Evolutionary conservation across 805 yeast species (phyloP).

Genomic region (Ogataea minuta): DNA sequence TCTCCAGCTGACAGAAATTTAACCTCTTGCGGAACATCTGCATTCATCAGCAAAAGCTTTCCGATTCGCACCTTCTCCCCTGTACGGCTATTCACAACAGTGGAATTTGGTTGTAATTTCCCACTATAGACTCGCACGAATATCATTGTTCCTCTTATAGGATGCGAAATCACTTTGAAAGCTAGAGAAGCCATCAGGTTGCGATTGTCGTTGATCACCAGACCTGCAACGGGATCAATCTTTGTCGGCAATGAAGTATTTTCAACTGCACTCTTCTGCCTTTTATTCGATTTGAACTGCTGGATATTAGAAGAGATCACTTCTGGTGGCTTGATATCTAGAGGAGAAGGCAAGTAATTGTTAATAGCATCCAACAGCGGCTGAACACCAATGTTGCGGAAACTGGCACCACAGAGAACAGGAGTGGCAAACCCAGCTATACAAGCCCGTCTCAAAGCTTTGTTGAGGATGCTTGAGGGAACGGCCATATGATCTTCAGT

Average conservation of each 20-base stretch:
- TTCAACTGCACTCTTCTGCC: slow-evolving; percentile 11
- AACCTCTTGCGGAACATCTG: slow-evolving; percentile 78
- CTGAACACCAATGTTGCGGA: slow-evolving; percentile 90
- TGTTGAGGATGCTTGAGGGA: slow-evolving; percentile 49
- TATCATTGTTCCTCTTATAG: slow-evolving; percentile 76
- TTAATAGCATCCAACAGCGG: slow-evolving; percentile 85
- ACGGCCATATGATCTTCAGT: slow-evolving; percentile 70
- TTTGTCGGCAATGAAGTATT: slow-evolving; percentile 31
- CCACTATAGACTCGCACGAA: slow-evolving; percentile 91
- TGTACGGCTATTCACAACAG: slow-evolving; percentile 65
- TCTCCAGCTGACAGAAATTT: slow-evolving; percentile 65
- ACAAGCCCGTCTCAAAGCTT: slow-evolving; percentile 65
- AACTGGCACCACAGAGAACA: slow-evolving; percentile 89
- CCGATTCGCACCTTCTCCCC: slow-evolving; percentile 65
- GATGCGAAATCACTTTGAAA: slow-evolving; percentile 87
- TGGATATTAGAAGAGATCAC: slow-evolving; percentile 30
- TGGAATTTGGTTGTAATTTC: slow-evolving; percentile 56
- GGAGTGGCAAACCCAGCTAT: slow-evolving; percentile 61
- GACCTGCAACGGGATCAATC: slow-evolving; percentile 44
- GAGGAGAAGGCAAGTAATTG: slow-evolving; percentile 78
- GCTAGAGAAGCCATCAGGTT: slow-evolving; percentile 76
- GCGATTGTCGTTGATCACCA: slow-evolving; percentile 53
- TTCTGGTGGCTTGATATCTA: slow-evolving; percentile 59
- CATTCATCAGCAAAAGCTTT: slow-evolving; percentile 80
- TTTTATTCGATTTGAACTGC: slow-evolving; percentile 21